Evolutionary conservation across 2,329 filamentous ascomycete genomes (phyloP).

Genomic region (Pseudomassariella vexata): DNA sequence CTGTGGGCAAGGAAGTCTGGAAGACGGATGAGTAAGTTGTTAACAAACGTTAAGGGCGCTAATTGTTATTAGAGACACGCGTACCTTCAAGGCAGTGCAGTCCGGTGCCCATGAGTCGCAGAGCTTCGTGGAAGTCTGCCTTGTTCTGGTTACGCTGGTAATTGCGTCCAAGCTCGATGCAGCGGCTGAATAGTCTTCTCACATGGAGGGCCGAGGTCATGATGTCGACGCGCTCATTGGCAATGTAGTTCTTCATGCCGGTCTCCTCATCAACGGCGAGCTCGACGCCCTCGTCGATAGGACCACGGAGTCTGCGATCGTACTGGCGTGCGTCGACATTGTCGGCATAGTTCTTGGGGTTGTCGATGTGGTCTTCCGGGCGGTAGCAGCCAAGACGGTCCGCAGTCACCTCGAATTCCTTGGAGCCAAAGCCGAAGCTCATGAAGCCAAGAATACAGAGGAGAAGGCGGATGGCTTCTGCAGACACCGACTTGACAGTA

Average conservation of each 20-base stretch:
- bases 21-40: not conserved
- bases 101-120: conserved; percentile 80
- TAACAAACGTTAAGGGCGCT: no score
- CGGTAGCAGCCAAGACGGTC: conserved; percentile 77
- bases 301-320: conserved; percentile 73
- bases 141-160: conserved; percentile 63
- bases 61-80: conserved; percentile 8
- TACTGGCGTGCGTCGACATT: conserved; percentile 76
- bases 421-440: conserved; percentile 77
- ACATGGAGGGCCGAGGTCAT: conserved; percentile 78
- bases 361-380: conserved; percentile 78
- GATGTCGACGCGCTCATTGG: conserved; percentile 71
- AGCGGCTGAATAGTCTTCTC: conserved; percentile 64
- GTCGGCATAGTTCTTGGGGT: conserved; percentile 75
- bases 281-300: conserved; percentile 73
- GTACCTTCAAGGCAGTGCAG: conserved; percentile 79
- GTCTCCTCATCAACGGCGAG: conserved; percentile 70
- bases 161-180: conserved; percentile 72
- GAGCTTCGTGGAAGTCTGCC: conserved; percentile 78
- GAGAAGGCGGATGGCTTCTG: conserved; percentile 83
- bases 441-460: conserved; percentile 88
- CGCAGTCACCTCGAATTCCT: conserved; percentile 79
- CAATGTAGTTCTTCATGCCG: conserved; percentile 91
- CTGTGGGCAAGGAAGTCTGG: conserved; percentile 85
- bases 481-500: conserved; percentile 83